phyloP scores from a whole-genome alignment of 805 yeast genomes.

The Candida michaelii region DNA sequence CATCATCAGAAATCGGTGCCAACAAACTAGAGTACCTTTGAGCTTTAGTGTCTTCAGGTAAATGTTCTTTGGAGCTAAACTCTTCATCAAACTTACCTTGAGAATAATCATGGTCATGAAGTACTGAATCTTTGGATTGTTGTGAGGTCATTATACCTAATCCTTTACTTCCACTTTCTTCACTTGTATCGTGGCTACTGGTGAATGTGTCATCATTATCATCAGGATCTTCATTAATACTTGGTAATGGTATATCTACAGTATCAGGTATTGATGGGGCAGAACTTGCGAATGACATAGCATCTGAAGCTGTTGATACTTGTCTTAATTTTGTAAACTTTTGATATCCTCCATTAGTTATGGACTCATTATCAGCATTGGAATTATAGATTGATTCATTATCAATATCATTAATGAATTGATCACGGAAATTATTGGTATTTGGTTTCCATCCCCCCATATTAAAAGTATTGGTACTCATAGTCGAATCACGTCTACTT shows the following conservation, averaged over 20 bases:
- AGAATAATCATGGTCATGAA: slow-evolving; percentile 22
- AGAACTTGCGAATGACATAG: slow-evolving; percentile 23
- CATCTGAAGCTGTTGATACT: slow-evolving; percentile 20
- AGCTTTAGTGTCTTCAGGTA: slow-evolving; percentile 6
- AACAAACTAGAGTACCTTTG: no score
- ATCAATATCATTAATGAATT: slow-evolving; percentile 45
- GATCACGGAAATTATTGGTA: slow-evolving; percentile 49
- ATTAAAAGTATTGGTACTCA: slow-evolving; percentile 38
- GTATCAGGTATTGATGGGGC: slow-evolving; percentile 41
- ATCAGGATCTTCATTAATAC: slow-evolving; percentile 32
- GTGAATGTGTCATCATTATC: slow-evolving; percentile 18
- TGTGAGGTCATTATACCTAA: slow-evolving; percentile 11
- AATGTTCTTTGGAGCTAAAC: slow-evolving; percentile 23
- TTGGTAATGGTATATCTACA: slow-evolving; percentile 38
- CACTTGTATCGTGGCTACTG: slow-evolving; percentile 11
- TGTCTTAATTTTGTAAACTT: slow-evolving; percentile 32
- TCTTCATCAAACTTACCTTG: slow-evolving; percentile 28
- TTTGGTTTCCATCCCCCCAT: slow-evolving; percentile 63
- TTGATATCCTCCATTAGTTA: slow-evolving; percentile 21
- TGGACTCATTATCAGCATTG: slow-evolving; percentile 18
- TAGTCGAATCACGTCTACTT: slow-evolving; percentile 33
- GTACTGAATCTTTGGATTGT: slow-evolving; percentile 23
- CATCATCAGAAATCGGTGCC: background rate
- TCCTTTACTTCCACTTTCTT: slow-evolving; percentile 10
- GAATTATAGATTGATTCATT: slow-evolving; percentile 35